Conservation (phyloP, 83 land plant species). For the Picea abies region DNA sequence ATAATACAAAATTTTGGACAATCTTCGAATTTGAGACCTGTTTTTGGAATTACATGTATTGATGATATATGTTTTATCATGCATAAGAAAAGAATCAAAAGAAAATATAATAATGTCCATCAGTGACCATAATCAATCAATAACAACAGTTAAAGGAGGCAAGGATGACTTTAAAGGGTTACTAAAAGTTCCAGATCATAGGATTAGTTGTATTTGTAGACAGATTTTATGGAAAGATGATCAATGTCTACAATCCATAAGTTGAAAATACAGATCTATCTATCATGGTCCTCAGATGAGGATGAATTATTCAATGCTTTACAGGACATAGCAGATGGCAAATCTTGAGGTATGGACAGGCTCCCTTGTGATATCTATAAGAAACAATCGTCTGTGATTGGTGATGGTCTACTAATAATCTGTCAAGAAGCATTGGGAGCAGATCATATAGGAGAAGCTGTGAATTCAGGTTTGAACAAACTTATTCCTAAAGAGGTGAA, state of each 20-base stretch:
- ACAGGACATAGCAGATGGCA: too few relatives aligned
- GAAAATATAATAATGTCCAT: not conserved
- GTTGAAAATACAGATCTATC: not conserved
- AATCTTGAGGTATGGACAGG: too few relatives aligned
- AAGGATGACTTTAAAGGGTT: not conserved
- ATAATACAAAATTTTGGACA: not conserved
- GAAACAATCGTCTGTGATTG: too few relatives aligned
- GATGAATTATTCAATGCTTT: not conserved
- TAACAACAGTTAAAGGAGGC: not conserved
- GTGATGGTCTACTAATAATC: too few relatives aligned
- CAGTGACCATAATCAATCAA: not conserved
- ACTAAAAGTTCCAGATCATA: not conserved
- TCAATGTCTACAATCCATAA: not conserved
- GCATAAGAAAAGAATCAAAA: not conserved
- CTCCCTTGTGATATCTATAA: too few relatives aligned
- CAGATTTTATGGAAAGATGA: not conserved
- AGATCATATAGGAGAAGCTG: too few relatives aligned
- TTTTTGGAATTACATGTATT: not conserved
- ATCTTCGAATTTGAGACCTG: not conserved
- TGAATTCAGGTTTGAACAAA: too few relatives aligned
- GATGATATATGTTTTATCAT: not conserved
- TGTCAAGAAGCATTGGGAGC: too few relatives aligned
- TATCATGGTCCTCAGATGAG: not conserved
- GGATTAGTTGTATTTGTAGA: not conserved
- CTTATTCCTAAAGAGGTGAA: too few relatives aligned